These are phyloP conservation scores for Rutstroemia sp. DNA, from an alignment of 2,329 filamentous ascomycete species.

Conservation along the genomic window DNA sequence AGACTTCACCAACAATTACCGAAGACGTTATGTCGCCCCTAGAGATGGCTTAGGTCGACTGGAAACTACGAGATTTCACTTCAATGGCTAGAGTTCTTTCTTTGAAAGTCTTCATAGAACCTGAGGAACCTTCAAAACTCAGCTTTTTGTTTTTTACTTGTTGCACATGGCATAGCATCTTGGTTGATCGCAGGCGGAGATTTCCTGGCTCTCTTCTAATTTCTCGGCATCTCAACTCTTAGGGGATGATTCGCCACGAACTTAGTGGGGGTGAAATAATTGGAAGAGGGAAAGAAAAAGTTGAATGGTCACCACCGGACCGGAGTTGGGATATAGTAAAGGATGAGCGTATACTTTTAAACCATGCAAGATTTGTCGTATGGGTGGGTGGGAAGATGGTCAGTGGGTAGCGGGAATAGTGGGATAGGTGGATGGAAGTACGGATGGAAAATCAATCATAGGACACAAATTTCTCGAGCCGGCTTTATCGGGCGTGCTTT, in stretches of 20 bases:
- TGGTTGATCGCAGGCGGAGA: background rate
- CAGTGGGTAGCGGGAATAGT: too few species aligned
- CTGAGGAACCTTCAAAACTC: background rate
- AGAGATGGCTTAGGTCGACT: constrained; percentile 82
- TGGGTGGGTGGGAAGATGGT: too few species aligned
- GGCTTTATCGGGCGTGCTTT: too few species aligned
- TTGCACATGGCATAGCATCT: constrained; percentile 9
- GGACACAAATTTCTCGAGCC: too few species aligned
- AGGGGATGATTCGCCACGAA: too few species aligned
- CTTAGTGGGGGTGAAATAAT: too few species aligned
- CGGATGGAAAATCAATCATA: too few species aligned
- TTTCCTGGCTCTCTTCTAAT: background rate
- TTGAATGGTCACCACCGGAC: constrained; percentile 3
- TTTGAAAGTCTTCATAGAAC: background rate
- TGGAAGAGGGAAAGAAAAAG: background rate
- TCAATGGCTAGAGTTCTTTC: constrained; percentile 34
- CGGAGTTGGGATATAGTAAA: constrained; percentile 7
- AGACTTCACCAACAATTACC: constrained; percentile 94
- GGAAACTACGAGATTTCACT: constrained; percentile 82
- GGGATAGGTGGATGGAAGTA: too few species aligned
- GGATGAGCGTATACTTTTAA: background rate
- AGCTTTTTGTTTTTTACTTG: background rate
- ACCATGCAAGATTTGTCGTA: background rate
- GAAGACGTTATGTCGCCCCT: constrained; percentile 90
- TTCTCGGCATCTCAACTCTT: background rate